These are phyloP conservation scores for Metschnikowia colocasiae DNA, from an alignment of 805 yeast species.

Conservation along the genomic window DNA sequence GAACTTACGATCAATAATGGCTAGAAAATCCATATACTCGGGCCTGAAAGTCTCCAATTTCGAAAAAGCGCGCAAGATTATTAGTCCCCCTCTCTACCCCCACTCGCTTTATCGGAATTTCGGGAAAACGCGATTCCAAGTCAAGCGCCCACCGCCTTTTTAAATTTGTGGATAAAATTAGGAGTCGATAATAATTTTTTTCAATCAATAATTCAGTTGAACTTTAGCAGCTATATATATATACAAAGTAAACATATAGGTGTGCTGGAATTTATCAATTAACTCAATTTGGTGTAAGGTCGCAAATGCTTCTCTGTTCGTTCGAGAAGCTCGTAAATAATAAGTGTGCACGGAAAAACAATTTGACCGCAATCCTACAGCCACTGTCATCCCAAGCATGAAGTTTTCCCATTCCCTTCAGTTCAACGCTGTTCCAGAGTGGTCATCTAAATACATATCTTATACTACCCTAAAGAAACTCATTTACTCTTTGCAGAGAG, in stretches of 20 bases:
- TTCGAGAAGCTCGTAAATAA: slow-evolving; percentile 2
- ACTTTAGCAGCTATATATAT: not conserved
- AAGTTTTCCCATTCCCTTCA: slow-evolving; percentile 93
- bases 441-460: slow-evolving; percentile 90
- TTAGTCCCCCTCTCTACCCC: not conserved
- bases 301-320: not conserved
- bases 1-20: slow-evolving; percentile 6
- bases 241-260: not conserved
- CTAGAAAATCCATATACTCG: slow-evolving; percentile 10
- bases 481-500: slow-evolving; percentile 78
- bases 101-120: slow-evolving; percentile 2
- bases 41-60: not conserved
- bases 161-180: not conserved
- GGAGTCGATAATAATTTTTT: not conserved
- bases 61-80: not conserved
- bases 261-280: not conserved
- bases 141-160: not conserved
- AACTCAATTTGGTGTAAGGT: not conserved
- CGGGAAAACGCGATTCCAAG: not conserved
- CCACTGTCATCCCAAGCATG: slow-evolving; percentile 42
- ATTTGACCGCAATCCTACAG: slow-evolving; percentile 1
- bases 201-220: not conserved
- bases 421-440: slow-evolving; percentile 97
- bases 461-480: slow-evolving; percentile 84
- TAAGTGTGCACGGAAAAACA: slow-evolving; percentile 2